A percentile compares a stretch with the other conserved stretches of the same genome.
phyloP scores from a whole-genome alignment of 2,329 filamentous ascomycete species.

The Fusarium sp. region DNA sequence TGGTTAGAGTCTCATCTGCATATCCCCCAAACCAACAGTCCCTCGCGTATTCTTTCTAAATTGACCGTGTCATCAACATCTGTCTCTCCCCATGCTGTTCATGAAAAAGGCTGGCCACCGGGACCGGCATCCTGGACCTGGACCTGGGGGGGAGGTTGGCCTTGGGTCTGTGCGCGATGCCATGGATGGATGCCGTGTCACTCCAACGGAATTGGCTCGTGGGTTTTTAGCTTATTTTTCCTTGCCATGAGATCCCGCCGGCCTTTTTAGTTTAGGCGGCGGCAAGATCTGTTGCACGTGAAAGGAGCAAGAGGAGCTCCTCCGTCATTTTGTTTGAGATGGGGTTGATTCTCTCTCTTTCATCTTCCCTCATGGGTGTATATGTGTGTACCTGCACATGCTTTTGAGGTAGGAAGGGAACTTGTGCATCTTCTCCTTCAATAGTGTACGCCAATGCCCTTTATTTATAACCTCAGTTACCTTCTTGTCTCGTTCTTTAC shows the following conservation, averaged over 20 bases:
- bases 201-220: slow-evolving; percentile 16
- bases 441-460: neutral
- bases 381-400: neutral
- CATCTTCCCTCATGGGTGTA: slow-evolving; percentile 6
- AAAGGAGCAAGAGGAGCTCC: slow-evolving; percentile 27
- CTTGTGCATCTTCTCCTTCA: neutral
- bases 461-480: neutral
- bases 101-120: slow-evolving; percentile 21
- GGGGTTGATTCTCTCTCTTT: slow-evolving; percentile 32
- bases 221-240: slow-evolving; percentile 27
- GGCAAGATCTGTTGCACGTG: slow-evolving; percentile 28
- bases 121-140: slow-evolving; percentile 34
- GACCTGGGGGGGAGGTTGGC: slow-evolving; percentile 10
- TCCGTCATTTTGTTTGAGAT: slow-evolving; percentile 1
- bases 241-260: slow-evolving; percentile 18
- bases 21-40: neutral
- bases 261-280: slow-evolving; percentile 2
- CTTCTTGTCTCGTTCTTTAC: neutral
- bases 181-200: slow-evolving; percentile 7
- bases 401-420: neutral
- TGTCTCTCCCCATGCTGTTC: neutral
- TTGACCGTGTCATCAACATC: slow-evolving; percentile 6
- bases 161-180: slow-evolving; percentile 11
- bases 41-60: slow-evolving; percentile 21
- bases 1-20: neutral